A percentile compares a stretch with the other conserved stretches of the same genome.
phyloP scores from a whole-genome alignment of 169 alveolate species.

The Plasmodium relictum region DNA sequence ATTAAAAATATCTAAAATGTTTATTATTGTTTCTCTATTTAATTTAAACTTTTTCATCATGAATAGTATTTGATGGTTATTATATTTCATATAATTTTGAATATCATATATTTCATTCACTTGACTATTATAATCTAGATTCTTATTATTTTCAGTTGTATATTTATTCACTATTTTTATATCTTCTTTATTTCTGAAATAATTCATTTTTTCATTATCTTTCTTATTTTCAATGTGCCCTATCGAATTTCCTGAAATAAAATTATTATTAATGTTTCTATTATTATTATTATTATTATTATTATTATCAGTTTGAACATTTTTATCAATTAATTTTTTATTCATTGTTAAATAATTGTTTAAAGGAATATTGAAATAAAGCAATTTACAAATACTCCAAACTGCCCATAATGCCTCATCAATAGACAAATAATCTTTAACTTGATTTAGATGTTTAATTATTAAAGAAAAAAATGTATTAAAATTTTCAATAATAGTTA shows the following conservation, averaged over 20 bases:
- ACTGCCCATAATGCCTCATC: slow-evolving; percentile 71
- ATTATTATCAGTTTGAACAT: not conserved
- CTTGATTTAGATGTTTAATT: slow-evolving; percentile 9
- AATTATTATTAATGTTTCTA: not conserved
- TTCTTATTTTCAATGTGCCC: not conserved
- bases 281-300: not conserved
- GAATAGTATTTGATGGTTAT: not conserved
- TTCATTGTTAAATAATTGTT: not conserved
- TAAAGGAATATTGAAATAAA: slow-evolving; percentile 22
- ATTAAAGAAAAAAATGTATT: slow-evolving; percentile 32
- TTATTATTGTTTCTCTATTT: not conserved
- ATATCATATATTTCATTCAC: not conserved
- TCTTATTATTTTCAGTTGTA: not conserved
- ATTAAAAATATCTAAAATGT: slow-evolving; percentile 39
- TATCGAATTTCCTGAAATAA: not conserved
- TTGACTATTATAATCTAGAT: not conserved
- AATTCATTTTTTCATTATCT: not conserved
- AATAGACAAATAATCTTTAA: slow-evolving; percentile 42
- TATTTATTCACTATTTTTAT: not conserved
- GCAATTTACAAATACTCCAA: slow-evolving; percentile 52
- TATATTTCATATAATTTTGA: not conserved
- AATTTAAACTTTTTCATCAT: slow-evolving; percentile 40
- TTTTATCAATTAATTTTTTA: not conserved
- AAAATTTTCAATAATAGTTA: slow-evolving; percentile 11
- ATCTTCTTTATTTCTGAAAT: not conserved